Base-by-base conservation (phyloP, 768 basidiomycete genomes). In the Pleurotus tuoliensis region DNA sequence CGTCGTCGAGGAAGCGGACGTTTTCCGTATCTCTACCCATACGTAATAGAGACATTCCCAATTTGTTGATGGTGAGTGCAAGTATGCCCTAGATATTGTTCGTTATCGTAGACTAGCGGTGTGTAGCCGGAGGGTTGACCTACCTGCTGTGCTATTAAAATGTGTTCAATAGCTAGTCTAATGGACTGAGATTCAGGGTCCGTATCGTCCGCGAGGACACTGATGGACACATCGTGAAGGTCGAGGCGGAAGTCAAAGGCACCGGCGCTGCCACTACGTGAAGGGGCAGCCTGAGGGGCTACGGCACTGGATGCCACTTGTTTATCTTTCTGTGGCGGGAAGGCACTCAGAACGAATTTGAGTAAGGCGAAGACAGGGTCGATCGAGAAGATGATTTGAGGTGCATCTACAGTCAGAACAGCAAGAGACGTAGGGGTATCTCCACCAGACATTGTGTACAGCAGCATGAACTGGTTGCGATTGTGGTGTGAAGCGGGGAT, bases 111-210 rank as follows among this genome's bases (percentile, higher is more conserved):
- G 2, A 40, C n/a, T n/a, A 39, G 30, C 8, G 30, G 11, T 34
- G 3, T 34, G 30, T 34, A 34, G 8, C 11, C 30, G 8, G 8
- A 34, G 8, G 41, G 34, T 20, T 22, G 38, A 61, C 77, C 34
- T 64, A 89, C 94, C 84, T 98, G 94, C 67, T 96, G 93, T 7
- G 94, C 91, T 58, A 98, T 67, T n/a, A 90, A 73, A 13, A 98
- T 76, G 65, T 95, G 88, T 60, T 84, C 81, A 64, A 99, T 81
- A n/a, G 82, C 81, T 37, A 98, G 76, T 49, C 84, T 84, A 60
- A 99, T 94, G 1, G 94, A 92, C 63, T 94, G 91, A 1, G 92
- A 87, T 47, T 88, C 82, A 1, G 82, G 61, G 59, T 91, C 84
- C 12, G 82, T 71, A 55, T 98, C 94, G 63, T 91, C 82, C 64